Evolutionary conservation across 2,329 filamentous ascomycete genomes (phyloP), one percentile per base, ranked within the genome.

Genomic region (Clarireedia monteithiana): DNA sequence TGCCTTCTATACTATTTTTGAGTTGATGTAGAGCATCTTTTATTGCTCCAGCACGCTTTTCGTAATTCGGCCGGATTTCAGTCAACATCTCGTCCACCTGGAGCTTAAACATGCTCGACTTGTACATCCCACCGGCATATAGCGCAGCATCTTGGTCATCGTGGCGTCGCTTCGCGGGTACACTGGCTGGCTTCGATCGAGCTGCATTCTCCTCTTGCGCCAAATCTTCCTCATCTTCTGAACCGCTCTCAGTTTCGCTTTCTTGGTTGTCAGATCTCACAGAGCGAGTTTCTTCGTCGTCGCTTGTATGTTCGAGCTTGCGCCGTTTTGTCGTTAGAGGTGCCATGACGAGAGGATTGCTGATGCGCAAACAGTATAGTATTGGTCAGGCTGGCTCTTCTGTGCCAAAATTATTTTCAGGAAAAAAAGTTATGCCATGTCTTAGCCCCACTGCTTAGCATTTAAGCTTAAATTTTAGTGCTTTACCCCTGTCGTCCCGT

Each of bases 101-200:
- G 9, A 87, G 69, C 66, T 85, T 85, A 72, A 88, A 86, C 56
- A 85, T 72, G 66, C 77, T 84, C 45, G 82, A 84, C 66, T 84
- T 84, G 73, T 80, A 85, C n/a, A 78, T 20, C 15, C 66, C 65
- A 24, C 62, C 66, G 10, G 66, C 59, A 65, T 76, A 79, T 26
- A 73, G 68, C 51, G 72, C 72, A 50, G 67, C 62, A 55, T 68
- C 62, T 58, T 65, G 62, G 9, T 59, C 59, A 39, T 58, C 46
- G 49, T 63, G 62, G 24, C 60, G 42, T 40, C 62, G 61, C 42
- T 59, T 66, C 10, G 55, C 14, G 46, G 49, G 59, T 20, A 52
- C 6, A 42, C 58, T 55, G 34, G 53, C 45, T 20, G 51, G 17
- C n/a, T 40, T 57, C 44, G 39, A 56, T 40, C 46, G 53, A n/a